A percentile compares a stretch with the other conserved stretches of the same genome.
Conservation (phyloP, 805 yeast genomes). For the Saccharomycopsis fermentans region DNA sequence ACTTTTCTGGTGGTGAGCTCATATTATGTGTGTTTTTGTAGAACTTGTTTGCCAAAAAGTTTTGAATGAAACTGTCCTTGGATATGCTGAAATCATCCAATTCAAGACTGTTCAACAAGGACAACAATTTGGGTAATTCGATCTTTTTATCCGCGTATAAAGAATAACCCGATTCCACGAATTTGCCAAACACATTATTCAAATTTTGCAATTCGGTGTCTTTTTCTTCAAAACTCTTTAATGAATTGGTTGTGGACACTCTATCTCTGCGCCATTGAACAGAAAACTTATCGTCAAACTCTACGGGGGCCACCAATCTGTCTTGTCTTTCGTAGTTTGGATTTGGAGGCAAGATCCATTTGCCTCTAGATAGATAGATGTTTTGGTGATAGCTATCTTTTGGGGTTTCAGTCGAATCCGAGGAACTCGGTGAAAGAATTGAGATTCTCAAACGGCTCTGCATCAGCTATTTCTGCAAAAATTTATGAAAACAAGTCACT, state of each 20-base stretch:
- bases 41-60: constrained; percentile 4
- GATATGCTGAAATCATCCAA: constrained; percentile 8
- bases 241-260: not conserved
- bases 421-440: not conserved
- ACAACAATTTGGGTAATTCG: not conserved
- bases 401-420: not conserved
- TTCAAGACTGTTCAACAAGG: not conserved
- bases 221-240: constrained; percentile 3
- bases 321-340: constrained; percentile 18
- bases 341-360: constrained; percentile 15
- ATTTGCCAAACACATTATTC: constrained; percentile 14
- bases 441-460: not conserved
- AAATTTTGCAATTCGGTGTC: constrained; percentile 5
- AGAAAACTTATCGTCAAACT: constrained; percentile 6
- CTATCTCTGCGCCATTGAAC: constrained; percentile 13
- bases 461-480: not conserved
- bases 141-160: not conserved
- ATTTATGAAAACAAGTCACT: too few species aligned
- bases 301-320: constrained; percentile 8
- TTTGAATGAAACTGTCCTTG: constrained; percentile 5
- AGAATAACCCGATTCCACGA: constrained; percentile 17
- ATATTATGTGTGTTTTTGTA: not conserved
- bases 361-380: constrained; percentile 8
- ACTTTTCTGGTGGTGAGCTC: not conserved
- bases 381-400: not conserved